A percentile compares a stretch with the other conserved stretches of the same genome.
Conservation (phyloP, 768 basidiomycete genomes). For the Hortiboletus flavorubellus region DNA sequence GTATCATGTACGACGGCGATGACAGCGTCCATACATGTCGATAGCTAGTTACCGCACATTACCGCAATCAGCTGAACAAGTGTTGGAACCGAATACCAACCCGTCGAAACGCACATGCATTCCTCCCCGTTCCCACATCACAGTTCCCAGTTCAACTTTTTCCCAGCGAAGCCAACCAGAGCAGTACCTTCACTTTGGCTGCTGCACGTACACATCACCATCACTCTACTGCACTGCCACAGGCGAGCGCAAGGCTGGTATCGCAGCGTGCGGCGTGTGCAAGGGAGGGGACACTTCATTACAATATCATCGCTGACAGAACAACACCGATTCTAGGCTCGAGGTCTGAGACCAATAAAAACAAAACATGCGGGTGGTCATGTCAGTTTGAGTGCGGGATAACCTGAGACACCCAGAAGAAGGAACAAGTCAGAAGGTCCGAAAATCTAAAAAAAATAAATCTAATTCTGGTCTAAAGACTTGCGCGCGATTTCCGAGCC, state of each 20-base stretch:
- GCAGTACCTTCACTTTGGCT: not conserved
- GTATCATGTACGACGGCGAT: constrained; percentile 8
- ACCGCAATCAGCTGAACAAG: not conserved
- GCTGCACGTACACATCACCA: not conserved
- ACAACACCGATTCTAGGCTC: constrained; percentile 7
- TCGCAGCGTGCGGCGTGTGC: not conserved
- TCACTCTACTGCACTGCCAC: constrained; percentile 2
- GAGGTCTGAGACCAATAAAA: not conserved
- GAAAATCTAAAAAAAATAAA: constrained; percentile 4
- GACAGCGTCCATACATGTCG: not conserved
- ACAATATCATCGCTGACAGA: not conserved
- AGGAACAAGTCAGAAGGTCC: not conserved
- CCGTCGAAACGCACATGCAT: not conserved
- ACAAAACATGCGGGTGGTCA: not conserved
- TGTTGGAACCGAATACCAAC: not conserved
- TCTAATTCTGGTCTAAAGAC: constrained; percentile 6
- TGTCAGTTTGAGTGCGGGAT: not conserved
- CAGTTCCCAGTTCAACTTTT: not conserved
- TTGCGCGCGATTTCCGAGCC: not conserved
- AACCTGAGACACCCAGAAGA: constrained; percentile 2
- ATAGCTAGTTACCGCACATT: not conserved
- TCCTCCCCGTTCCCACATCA: not conserved
- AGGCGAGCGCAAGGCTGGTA: constrained; percentile 2
- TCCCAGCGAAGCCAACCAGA: not conserved
- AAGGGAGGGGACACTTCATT: not conserved